A percentile compares a stretch with the other conserved stretches of the same genome.
Conservation (phyloP, 768 basidiomycete species). For the Hysterangium stoloniferum region DNA sequence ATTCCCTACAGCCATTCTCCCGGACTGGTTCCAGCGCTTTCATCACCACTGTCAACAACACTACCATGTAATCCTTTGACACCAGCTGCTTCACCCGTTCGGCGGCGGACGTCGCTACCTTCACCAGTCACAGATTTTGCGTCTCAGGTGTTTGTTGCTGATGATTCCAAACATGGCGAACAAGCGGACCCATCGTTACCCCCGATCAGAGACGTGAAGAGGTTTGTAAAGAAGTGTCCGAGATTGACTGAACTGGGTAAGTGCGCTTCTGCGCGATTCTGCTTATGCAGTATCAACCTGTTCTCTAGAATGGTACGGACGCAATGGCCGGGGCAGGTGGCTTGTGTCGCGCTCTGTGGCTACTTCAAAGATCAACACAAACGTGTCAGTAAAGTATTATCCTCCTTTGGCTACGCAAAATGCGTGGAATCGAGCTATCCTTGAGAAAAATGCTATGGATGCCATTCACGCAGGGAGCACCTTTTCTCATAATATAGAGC, state of each 20-base stretch:
- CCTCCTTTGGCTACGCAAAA: conserved; percentile 19
- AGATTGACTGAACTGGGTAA: conserved; percentile 25
- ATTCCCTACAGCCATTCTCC: conserved; percentile 26
- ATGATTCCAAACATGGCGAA: conserved; percentile 18
- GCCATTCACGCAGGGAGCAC: conserved; percentile 15
- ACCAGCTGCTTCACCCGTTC: conserved; percentile 25
- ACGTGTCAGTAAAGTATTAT: conserved; percentile 27
- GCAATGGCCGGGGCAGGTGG: conserved; percentile 28
- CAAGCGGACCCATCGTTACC: conserved; percentile 29
- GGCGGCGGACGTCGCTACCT: conserved; percentile 22
- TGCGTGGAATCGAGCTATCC: conserved; percentile 17
- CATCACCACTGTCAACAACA: conserved; percentile 10
- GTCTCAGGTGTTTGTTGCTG: conserved; percentile 15
- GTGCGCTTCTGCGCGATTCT: conserved; percentile 1
- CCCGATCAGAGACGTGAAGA: conserved; percentile 29
- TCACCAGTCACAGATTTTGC: conserved; percentile 21
- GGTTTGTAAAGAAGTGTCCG: conserved; percentile 31
- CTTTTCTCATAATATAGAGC: conserved; percentile 16
- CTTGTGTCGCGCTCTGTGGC: conserved; percentile 17
- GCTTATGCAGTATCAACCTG: neutral
- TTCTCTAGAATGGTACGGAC: conserved; percentile 29
- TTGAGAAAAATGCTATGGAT: conserved; percentile 15
- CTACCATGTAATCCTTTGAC: conserved; percentile 23
- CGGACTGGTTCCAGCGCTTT: conserved; percentile 23
- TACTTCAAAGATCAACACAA: conserved; percentile 23